Evolutionary conservation across 2,329 filamentous ascomycete genomes (phyloP).

Genomic region (Elsinoe arachidis): DNA sequence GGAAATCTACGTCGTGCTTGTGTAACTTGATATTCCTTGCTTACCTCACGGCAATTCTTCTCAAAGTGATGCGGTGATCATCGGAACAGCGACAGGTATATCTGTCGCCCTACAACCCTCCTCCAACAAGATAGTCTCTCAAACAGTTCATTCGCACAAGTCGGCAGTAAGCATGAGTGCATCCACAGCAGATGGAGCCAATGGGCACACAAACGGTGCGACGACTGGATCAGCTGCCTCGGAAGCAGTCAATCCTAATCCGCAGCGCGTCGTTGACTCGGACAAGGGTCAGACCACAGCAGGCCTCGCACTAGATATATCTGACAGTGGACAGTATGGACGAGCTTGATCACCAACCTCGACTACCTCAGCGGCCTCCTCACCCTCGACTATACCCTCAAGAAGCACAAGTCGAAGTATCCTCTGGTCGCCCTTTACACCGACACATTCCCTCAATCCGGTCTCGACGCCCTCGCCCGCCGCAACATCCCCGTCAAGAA

Average conservation of each 20-base stretch:
- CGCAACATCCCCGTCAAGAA: constrained; percentile 61
- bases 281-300: constrained; percentile 14
- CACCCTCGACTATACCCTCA: constrained; percentile 70
- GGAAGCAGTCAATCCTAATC: constrained; percentile 21
- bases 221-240: constrained; percentile 14
- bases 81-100: constrained; percentile 1
- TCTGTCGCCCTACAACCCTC: not conserved
- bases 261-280: constrained; percentile 26
- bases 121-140: too few relatives aligned
- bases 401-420: constrained; percentile 56
- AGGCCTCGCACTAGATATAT: too few relatives aligned
- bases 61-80: not conserved
- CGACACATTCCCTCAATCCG: constrained; percentile 60
- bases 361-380: constrained; percentile 74
- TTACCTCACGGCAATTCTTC: not conserved
- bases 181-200: not conserved
- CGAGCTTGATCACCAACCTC: constrained; percentile 76
- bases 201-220: not conserved
- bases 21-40: not conserved
- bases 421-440: constrained; percentile 79
- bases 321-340: constrained; percentile 54
- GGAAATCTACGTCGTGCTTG: not conserved
- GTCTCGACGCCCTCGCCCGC: constrained; percentile 58
- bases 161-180: not conserved
- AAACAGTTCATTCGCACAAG: not conserved